These are phyloP conservation scores for Hippophae gyantsensis DNA, from an alignment of 306 rosid genomes.

Conservation along the genomic window DNA sequence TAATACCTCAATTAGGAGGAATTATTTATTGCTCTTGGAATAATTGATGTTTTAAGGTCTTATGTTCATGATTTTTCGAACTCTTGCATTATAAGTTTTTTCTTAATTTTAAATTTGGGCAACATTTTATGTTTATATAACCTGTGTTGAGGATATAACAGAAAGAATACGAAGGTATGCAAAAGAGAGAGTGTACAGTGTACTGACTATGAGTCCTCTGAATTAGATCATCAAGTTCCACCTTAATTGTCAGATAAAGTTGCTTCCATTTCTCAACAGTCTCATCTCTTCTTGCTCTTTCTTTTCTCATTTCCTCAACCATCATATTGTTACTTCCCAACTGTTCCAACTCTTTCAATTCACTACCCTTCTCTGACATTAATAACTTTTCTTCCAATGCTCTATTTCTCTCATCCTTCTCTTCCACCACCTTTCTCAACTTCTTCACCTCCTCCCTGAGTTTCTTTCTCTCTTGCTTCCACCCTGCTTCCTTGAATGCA, in stretches of 20 bases:
- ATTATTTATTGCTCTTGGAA: no score
- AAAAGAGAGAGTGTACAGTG: no score
- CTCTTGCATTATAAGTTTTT: no score
- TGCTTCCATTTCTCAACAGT: slow-evolving; percentile 95
- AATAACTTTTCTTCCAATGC: slow-evolving; percentile 23
- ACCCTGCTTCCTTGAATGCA: slow-evolving; percentile 68
- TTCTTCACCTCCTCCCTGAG: slow-evolving; percentile 61
- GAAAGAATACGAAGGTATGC: no score
- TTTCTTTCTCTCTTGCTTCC: slow-evolving; percentile 79
- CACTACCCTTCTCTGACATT: slow-evolving; percentile 2
- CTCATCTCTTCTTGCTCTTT: slow-evolving; percentile 69
- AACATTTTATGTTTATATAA: no score
- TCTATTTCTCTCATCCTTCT: slow-evolving; percentile 48
- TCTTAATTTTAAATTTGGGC: no score
- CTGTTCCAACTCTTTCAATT: slow-evolving; percentile 7
- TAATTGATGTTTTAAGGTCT: no score
- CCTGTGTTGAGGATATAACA: no score
- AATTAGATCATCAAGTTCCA: slow-evolving; percentile 89
- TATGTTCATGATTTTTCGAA: no score
- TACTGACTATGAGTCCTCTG: slow-evolving; percentile 55
- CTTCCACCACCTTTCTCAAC: slow-evolving; percentile 49
- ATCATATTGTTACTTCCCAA: no score
- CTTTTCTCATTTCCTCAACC: slow-evolving; percentile 64
- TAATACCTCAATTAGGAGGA: no score
- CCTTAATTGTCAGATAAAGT: slow-evolving; percentile 76